These are phyloP conservation scores for Aegilops tauschii DNA, from an alignment of 176 grass and related monocot genomes.

Conservation along the genomic window DNA sequence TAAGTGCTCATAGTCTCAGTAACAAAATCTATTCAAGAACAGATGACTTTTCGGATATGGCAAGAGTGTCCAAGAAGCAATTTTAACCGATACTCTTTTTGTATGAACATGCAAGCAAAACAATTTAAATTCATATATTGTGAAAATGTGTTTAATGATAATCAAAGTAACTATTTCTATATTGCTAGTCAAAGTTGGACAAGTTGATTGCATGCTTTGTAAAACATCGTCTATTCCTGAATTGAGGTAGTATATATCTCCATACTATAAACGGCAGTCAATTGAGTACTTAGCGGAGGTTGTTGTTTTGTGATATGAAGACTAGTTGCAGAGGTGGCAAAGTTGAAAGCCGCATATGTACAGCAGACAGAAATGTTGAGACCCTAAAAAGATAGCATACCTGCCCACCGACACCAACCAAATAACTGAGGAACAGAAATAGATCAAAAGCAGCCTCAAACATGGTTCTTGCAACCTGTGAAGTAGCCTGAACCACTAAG, in stretches of 20 bases:
- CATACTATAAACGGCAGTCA: not conserved
- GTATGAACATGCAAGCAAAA: not conserved
- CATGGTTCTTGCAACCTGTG: constrained; percentile 85
- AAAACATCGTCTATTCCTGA: not conserved
- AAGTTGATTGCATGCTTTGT: not conserved
- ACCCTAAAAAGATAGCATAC: constrained; percentile 42
- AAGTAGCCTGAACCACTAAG: constrained; percentile 71
- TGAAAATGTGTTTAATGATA: not conserved
- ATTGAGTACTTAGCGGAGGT: not conserved
- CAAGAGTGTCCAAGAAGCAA: not conserved
- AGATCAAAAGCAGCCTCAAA: constrained; percentile 91
- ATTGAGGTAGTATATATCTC: constrained; percentile 12
- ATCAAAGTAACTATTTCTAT: not conserved
- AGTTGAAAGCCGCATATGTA: constrained; percentile 11
- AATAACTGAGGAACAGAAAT: constrained; percentile 80
- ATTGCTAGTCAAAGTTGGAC: not conserved
- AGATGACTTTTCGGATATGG: not conserved
- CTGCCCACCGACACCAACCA: constrained; percentile 81
- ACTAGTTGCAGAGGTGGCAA: not conserved
- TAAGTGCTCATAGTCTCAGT: constrained; percentile 12
- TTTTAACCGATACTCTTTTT: not conserved
- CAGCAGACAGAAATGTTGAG: constrained; percentile 17
- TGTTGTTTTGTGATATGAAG: not conserved
- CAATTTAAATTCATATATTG: not conserved
- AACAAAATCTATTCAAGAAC: constrained; percentile 14